phyloP scores from a whole-genome alignment of 2,329 filamentous ascomycete species.

The Neurospora sp. region DNA sequence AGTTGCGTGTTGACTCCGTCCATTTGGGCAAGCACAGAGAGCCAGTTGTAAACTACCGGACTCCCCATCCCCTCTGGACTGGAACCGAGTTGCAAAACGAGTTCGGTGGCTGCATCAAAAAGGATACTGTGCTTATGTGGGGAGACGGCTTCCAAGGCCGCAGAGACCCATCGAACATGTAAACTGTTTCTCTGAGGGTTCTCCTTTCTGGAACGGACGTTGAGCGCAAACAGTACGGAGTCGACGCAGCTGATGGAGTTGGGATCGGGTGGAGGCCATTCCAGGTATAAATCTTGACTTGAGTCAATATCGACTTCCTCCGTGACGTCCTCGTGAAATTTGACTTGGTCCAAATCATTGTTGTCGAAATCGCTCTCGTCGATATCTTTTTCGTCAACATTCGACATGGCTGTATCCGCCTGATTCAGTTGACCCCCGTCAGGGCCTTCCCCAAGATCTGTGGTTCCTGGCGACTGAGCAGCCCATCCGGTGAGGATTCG shows the following conservation, averaged over 20 bases:
- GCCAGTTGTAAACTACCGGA: constrained; percentile 17
- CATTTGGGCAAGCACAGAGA: constrained; percentile 17
- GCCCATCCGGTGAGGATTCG: neutral
- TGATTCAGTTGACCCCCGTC: neutral
- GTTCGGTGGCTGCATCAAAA: constrained; percentile 6
- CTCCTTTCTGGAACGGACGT: neutral
- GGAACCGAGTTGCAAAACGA: constrained; percentile 2
- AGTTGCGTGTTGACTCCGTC: constrained; percentile 10
- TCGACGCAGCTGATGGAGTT: neutral
- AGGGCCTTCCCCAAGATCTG: neutral
- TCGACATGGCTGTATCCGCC: neutral
- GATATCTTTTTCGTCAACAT: neutral
- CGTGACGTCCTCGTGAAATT: neutral
- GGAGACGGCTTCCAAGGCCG: neutral
- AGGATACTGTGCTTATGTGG: constrained; percentile 5
- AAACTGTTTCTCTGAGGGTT: neutral
- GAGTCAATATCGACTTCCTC: neutral
- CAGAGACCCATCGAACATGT: constrained; percentile 3
- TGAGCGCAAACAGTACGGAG: neutral
- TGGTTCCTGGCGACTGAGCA: neutral
- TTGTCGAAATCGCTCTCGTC: neutral
- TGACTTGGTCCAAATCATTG: neutral
- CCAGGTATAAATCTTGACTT: neutral
- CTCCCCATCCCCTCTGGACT: neutral
- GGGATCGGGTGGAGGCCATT: neutral